phyloP scores from a whole-genome alignment of 192 early-diverging fungal genomes.

The Martensiomyces pterosporus region DNA sequence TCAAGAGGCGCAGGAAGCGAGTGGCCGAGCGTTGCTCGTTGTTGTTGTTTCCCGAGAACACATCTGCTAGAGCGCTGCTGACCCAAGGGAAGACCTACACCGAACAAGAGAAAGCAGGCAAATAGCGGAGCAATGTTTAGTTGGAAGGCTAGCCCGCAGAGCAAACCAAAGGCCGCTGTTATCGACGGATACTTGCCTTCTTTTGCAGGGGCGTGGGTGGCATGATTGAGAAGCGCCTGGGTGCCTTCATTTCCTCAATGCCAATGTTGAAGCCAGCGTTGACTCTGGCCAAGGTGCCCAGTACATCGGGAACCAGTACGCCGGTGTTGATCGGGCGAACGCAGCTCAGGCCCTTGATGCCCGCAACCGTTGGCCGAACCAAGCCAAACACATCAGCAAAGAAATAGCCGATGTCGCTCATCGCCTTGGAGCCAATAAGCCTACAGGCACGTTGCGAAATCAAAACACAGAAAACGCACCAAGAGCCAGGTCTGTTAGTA shows the following conservation, averaged over 20 bases:
- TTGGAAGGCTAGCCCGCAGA: too few species aligned
- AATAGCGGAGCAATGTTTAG: not conserved
- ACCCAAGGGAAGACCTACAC: constrained; percentile 41
- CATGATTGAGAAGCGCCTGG: constrained; percentile 23
- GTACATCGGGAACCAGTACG: constrained; percentile 21
- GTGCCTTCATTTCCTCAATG: constrained; percentile 1
- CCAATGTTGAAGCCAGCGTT: constrained; percentile 31
- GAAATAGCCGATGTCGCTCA: constrained; percentile 41
- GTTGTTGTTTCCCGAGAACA: constrained; percentile 30
- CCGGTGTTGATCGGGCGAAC: constrained; percentile 21
- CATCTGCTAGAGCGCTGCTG: constrained; percentile 23
- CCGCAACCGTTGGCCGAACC: constrained; percentile 20
- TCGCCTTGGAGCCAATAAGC: constrained; percentile 23
- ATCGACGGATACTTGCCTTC: too few species aligned
- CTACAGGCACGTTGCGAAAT: too few species aligned
- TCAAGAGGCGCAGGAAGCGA: constrained; percentile 30
- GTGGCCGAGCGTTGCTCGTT: constrained; percentile 29
- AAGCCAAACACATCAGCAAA: constrained; percentile 37
- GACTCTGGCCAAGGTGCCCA: constrained; percentile 16
- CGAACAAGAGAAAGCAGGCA: not conserved
- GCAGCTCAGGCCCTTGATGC: constrained; percentile 32
- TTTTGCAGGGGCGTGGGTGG: constrained; percentile 33
- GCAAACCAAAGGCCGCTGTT: too few species aligned
- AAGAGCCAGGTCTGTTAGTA: too few species aligned
- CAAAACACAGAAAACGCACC: too few species aligned